Base-by-base conservation (phyloP, 1,284 basidiomycete species). In the Pseudozyma hubeiensis region DNA sequence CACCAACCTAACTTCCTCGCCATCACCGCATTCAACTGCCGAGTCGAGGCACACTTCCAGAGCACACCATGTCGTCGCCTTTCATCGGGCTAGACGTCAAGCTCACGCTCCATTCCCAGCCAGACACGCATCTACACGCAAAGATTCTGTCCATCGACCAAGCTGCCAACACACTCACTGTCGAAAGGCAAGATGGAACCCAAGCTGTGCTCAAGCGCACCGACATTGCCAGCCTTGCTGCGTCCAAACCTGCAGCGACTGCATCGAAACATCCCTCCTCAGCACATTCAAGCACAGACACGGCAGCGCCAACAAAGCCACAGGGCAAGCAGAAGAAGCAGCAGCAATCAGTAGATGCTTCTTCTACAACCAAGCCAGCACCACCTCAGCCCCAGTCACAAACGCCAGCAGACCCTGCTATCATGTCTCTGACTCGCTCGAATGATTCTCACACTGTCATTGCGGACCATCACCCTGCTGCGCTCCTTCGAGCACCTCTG, bases 81-180 rank as follows among this genome's bases (percentile, higher is more conserved):
- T 73, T 73, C 51, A 64, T 73, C 24, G 70, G 70, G 51, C 64
- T 73, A 10, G 53, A 60, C 7, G 70, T 73, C 44, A 73, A 73
- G 57, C 57, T 73, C 37, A 61, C 70, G 7, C 45, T 73, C 37
- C 64, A 73, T 48, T 64, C 70, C 7, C 57, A 55, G 46, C 64
- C 64, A 1, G 64, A 54, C 41, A 43, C 56, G 1, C 35, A 44
- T 13, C 33, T 73, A 0, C 53, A 73, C 7, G 64, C 64, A n/a
- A 73, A 64, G 51, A 73, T 73, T 34, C 57, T 73, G 13, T 60
- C 70, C 19, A 67, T 73, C 50, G 70, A 73, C 35, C 64, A 62
- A 35, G 53, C 70, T 1, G 30, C 56, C 57, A 73, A 73, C 54
- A 67, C 70, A 5, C 64, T 73, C 53, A 68, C 70, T n/a, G 56